Evolutionary conservation across 2,329 filamentous ascomycete genomes (phyloP).

Genomic region (Coniochaeta sp.): DNA sequence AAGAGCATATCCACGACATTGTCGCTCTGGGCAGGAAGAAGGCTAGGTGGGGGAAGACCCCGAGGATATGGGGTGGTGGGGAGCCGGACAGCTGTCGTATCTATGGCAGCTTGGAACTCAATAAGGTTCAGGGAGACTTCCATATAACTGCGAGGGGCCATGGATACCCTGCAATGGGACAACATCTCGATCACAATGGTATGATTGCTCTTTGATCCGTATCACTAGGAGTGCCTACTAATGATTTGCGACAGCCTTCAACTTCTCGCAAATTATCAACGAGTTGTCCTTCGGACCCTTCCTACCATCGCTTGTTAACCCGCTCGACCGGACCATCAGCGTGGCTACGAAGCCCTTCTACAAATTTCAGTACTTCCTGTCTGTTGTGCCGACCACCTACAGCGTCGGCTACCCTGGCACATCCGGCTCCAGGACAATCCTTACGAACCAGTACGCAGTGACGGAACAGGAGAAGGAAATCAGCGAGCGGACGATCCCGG

Average conservation of each 20-base stretch:
- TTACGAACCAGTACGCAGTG: constrained; percentile 97
- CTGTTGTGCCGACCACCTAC: constrained; percentile 90
- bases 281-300: constrained; percentile 97
- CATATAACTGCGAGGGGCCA: constrained; percentile 94
- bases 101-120: constrained; percentile 82
- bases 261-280: constrained; percentile 95
- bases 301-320: constrained; percentile 89
- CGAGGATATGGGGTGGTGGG: constrained; percentile 46
- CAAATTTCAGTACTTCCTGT: constrained; percentile 98
- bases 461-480: constrained; percentile 76
- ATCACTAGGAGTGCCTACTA: background rate
- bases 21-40: constrained; percentile 60
- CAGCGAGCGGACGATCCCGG: constrained; percentile 66
- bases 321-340: constrained; percentile 85
- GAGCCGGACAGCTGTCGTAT: constrained; percentile 73
- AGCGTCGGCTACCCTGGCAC: constrained; percentile 45
- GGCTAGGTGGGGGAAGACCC: constrained; percentile 69
- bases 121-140: constrained; percentile 97
- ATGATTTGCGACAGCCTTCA: constrained; percentile 58
- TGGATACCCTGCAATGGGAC: constrained; percentile 77
- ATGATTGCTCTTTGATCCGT: constrained; percentile 26
- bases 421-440: constrained; percentile 51
- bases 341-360: constrained; percentile 71
- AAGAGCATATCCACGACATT: constrained; percentile 90
- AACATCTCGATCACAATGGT: constrained; percentile 77